Percentiles rank a stretch among this genome's conserved stretches.
phyloP scores from a whole-genome alignment of 2,329 filamentous ascomycete genomes.

The Calonectria pauciramosa region DNA sequence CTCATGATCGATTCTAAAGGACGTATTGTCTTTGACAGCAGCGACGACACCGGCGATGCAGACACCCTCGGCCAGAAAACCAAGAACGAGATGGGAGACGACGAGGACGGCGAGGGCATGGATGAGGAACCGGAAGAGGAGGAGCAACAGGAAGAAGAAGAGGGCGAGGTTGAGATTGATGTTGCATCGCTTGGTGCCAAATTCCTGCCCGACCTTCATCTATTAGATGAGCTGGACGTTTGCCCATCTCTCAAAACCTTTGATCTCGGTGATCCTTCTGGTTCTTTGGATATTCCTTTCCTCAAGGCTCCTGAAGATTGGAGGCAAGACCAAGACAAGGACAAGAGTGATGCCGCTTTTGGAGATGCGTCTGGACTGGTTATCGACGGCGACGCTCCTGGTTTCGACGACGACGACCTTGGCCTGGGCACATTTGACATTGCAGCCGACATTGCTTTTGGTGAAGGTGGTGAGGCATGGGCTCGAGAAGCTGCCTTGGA shows the following conservation, averaged over 20 bases:
- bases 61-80: conserved; percentile 51
- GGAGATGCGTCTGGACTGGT: conserved; percentile 84
- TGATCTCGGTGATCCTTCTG: conserved; percentile 88
- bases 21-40: conserved; percentile 98
- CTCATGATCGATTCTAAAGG: conserved; percentile 94
- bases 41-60: conserved; percentile 80
- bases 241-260: conserved; percentile 96
- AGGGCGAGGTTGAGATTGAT: conserved; percentile 79
- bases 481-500: conserved; percentile 89
- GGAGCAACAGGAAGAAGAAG: conserved; percentile 62
- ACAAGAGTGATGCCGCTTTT: conserved; percentile 65
- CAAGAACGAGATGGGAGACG: conserved; percentile 57
- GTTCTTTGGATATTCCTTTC: conserved; percentile 90
- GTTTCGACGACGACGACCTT: conserved; percentile 80
- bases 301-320: conserved; percentile 90
- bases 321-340: conserved; percentile 78
- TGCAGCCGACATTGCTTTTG: conserved; percentile 84
- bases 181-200: conserved; percentile 79
- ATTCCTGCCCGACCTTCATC: conserved; percentile 87
- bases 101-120: conserved; percentile 47
- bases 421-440: conserved; percentile 80
- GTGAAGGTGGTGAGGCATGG: conserved; percentile 96
- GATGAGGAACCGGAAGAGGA: conserved; percentile 53
- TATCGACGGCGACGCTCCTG: conserved; percentile 88
- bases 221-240: conserved; percentile 88